Evolutionary conservation across 2,329 filamentous ascomycete genomes (phyloP).

Genomic region (Talaromyces islandicus): DNA sequence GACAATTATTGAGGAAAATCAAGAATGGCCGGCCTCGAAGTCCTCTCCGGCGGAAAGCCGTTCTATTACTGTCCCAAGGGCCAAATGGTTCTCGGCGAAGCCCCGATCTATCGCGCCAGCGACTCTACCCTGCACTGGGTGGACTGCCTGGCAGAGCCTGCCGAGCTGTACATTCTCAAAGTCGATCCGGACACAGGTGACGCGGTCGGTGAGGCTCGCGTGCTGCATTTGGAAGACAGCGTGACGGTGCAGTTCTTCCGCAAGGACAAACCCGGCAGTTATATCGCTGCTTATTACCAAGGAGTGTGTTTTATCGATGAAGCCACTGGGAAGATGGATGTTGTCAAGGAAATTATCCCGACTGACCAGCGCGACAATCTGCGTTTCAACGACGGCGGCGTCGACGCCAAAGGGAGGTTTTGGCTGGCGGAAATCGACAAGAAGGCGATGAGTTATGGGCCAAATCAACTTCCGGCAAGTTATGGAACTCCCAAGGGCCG

Average conservation of each 20-base stretch:
- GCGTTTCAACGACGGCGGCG: conserved; percentile 32
- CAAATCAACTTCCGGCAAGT: conserved; percentile 21
- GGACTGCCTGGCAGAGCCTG: conserved; percentile 24
- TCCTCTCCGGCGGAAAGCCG: conserved; percentile 12
- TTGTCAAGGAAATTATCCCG: conserved; percentile 32
- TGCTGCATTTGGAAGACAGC: conserved; percentile 27
- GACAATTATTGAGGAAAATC: too few relatives aligned
- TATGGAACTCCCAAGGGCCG: conserved; percentile 23
- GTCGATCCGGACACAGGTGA: conserved; percentile 25
- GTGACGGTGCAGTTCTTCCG: conserved; percentile 32
- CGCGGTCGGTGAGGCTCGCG: conserved; percentile 19
- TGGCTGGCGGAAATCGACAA: conserved; percentile 34
- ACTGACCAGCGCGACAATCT: conserved; percentile 20
- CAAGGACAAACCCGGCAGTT: conserved; percentile 26
- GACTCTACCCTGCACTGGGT: conserved; percentile 29
- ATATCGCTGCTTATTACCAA: conserved; percentile 35
- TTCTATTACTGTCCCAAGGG: conserved; percentile 16
- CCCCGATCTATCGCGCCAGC: conserved; percentile 24
- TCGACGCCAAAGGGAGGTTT: conserved; percentile 28
- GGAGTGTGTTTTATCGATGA: conserved; percentile 34
- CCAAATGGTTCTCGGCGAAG: conserved; percentile 25
- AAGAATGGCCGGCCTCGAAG: conserved; percentile 9
- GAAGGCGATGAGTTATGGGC: conserved; percentile 26
- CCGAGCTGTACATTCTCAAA: conserved; percentile 29
- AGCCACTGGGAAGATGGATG: conserved; percentile 27